Base-by-base conservation (phyloP, 805 yeast species). In the Hanseniaspora hatyaiensis region DNA sequence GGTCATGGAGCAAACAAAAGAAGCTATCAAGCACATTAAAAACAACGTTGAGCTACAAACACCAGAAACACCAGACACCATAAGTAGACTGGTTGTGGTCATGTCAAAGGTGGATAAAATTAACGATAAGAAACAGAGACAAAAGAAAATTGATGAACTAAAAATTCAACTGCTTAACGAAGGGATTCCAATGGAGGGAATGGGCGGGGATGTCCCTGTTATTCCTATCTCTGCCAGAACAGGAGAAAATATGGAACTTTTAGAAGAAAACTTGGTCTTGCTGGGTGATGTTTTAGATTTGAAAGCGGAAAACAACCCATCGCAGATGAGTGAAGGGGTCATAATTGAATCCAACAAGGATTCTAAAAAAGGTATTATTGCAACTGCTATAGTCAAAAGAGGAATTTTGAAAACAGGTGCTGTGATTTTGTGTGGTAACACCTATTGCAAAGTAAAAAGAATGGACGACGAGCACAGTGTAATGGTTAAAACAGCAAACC, bases 1-100 rank as follows among this genome's bases (percentile, higher is more conserved):
- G 0, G 94, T 92, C 19, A 92, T 82, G 94, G 97, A 97, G 0
- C 98, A 92, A 61, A 92, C 98, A 0, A 71, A 79, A 34, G 98
- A 92, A 62, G 97, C 97, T 2, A 85, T 92, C 52, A 86, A 82
- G 57, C 98, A 92, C 63, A 88, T 94, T 3, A 80, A 81, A 53
- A 75, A 76, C 42, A 61, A 49, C 29, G 33, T 43, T 78, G 94
- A 0, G 79, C 80, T 9, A 92, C 85, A 12, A 31, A 22, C 24
- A 3, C 34, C 43, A 3, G 31, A 37, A 32, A 24, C 34, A n/a
- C 38, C 41, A 13, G 48, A 49, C 28, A 36, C 18, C 16, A 40
- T 40, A 6, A 41, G 43, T 23, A 86, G 88, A 0, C 68, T 88
- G 52, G 80, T 92, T 47, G 95, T 92, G 9, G 98, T 97, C 0